These are phyloP conservation scores for Penicillium arizonense DNA, from an alignment of 495 filamentous ascomycete species.

Conservation along the genomic window DNA sequence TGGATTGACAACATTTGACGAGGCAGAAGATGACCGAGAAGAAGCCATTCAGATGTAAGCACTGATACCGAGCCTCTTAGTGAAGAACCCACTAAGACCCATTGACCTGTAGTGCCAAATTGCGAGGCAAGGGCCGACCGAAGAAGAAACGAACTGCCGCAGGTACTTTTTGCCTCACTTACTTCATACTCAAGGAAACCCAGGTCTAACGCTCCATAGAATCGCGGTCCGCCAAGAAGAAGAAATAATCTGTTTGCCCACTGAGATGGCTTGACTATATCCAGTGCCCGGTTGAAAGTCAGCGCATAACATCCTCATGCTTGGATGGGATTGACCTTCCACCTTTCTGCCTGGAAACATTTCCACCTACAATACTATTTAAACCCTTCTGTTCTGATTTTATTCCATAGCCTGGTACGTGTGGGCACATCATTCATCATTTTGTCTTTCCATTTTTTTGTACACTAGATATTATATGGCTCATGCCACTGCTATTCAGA, in stretches of 20 bases:
- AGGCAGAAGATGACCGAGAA: slow-evolving; percentile 73
- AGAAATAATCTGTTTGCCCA: slow-evolving; percentile 29
- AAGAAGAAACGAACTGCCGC: slow-evolving; percentile 80
- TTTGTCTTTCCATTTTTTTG: no score
- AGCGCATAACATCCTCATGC: not conserved
- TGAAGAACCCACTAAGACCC: not conserved
- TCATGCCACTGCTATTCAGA: no score
- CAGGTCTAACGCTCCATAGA: slow-evolving; percentile 23
- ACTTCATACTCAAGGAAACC: not conserved
- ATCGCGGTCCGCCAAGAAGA: slow-evolving; percentile 43
- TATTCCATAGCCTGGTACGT: no score
- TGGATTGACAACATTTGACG: slow-evolving; percentile 64
- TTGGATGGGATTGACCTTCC: no score
- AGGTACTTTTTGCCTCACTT: slow-evolving; percentile 44
- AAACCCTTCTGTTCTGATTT: no score
- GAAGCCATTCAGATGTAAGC: slow-evolving; percentile 68
- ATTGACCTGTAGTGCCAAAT: slow-evolving; percentile 54
- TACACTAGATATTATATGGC: no score
- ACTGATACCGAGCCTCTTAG: not conserved
- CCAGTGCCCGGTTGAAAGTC: not conserved
- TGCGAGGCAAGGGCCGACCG: slow-evolving; percentile 82
- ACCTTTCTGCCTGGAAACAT: no score
- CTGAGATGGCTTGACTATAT: not conserved
- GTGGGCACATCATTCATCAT: no score
- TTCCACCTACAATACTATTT: no score